Evolutionary conservation across 345 rosid genomes (phyloP), one percentile per base, ranked within the genome.

Genomic region (Arabis alpina): DNA sequence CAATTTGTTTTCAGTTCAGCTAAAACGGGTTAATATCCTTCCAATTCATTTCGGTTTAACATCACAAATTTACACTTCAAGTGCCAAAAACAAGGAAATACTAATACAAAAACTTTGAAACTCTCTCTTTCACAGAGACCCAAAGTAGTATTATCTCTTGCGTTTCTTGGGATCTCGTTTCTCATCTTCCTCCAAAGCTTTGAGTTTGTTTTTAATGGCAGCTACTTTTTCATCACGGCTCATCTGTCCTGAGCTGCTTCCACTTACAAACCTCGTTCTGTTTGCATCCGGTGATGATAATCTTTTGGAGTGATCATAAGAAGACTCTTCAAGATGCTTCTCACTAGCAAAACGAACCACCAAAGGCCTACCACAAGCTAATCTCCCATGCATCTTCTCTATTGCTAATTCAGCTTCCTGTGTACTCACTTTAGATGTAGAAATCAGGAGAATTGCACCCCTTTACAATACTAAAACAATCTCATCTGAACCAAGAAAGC

Each of bases 321-420:
- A 61, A 0, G 77, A 61, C 55, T 80, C 92, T 71, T 83, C 85
- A 40, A 64, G 32, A 76, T 56, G 72, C 77, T 85, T 90, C 80
- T 90, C 96, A n/a, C 90, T 83, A 3, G 98, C 92, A 54, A 92
- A 79, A 45, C 85, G 93, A 49, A 92, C 96, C 30, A 89, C 84
- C 69, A 90, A 66, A 44, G 96, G 98, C 49, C 95, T 91, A 44
- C 96, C 95, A 62, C 91, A 90, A 60, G 95, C 98, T 64, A 92
- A 78, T 61, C 86, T 87, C 74, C 98, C 97, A 49, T 90, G 93
- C 98, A 92, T 90, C 82, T 86, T 93, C 74, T 93, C 95, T 81
- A 87, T 90, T 10, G 98, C 97, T 73, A 87, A 80, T 86, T 82
- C 76, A 64, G 98, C 97, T 83, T 93, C 98, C 98, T 93, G 90